Evolutionary conservation across 2,329 filamentous ascomycete genomes (phyloP).

Genomic region (Eutypa lata): DNA sequence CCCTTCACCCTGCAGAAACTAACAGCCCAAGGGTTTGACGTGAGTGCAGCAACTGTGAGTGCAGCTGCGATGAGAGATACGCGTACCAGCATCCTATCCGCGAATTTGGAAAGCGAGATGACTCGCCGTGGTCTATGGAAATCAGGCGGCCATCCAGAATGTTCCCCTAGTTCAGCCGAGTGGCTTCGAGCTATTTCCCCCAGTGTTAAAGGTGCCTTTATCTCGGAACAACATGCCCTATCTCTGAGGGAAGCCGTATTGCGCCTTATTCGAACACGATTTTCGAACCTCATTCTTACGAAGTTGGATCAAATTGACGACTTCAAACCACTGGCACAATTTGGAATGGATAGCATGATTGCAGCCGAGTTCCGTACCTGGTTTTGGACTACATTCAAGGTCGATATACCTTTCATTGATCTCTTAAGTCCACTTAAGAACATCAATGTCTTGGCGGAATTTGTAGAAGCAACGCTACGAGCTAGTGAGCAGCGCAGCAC

Average conservation of each 20-base stretch:
- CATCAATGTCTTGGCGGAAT: too few relatives aligned
- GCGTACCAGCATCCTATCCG: slow-evolving; percentile 4
- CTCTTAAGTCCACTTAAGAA: slow-evolving; percentile 10
- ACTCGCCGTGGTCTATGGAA: not conserved
- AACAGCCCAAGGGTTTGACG: slow-evolving; percentile 13
- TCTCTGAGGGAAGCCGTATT: slow-evolving; percentile 17
- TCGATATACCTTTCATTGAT: slow-evolving; percentile 31
- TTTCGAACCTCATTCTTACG: slow-evolving; percentile 12
- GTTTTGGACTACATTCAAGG: slow-evolving; percentile 27
- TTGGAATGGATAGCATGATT: slow-evolving; percentile 35
- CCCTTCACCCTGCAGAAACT: slow-evolving; percentile 8
- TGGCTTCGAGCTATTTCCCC: not conserved
- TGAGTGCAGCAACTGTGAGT: not conserved
- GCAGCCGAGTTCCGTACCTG: slow-evolving; percentile 32
- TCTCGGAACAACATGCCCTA: not conserved
- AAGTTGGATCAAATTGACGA: slow-evolving; percentile 12
- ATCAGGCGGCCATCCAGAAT: too few relatives aligned
- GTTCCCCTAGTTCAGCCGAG: not conserved
- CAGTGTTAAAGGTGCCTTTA: not conserved
- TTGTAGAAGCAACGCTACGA: too few relatives aligned
- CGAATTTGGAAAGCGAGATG: slow-evolving; percentile 1
- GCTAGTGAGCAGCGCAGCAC: too few relatives aligned
- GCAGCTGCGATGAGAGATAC: slow-evolving; percentile 5
- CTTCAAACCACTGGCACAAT: slow-evolving; percentile 12
- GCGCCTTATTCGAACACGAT: slow-evolving; percentile 4